Evolutionary conservation across 192 early-diverging fungal species (phyloP), one percentile per base, ranked within the genome.

Genomic region (Backusella psychrophila): DNA sequence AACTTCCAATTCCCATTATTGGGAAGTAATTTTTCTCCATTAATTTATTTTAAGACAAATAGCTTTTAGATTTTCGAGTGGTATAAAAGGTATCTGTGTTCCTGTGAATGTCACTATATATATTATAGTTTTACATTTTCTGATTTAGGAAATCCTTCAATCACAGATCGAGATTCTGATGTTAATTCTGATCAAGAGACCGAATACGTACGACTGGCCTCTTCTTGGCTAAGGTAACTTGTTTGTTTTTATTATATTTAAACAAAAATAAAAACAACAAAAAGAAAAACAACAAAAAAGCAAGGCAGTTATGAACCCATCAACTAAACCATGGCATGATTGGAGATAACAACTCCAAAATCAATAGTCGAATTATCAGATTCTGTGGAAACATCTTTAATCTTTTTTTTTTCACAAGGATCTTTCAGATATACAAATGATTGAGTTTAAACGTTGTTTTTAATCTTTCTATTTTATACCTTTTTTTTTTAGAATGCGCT

Each of bases 381-480:
- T 63, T 63, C 56, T 63, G 56, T 63, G 56, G 56, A 63, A 63
- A 14, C 56, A 63, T 63, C 56, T 26, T 2, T 21, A 3, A 11
- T 29, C 2, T 49, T 49, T 49, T 11, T 19, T 56, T 59, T 63
- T 63, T 63, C 56, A 63, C 56, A 63, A 29, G 56, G 3, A 53
- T 53, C n/a, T 59, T 12, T 59, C 53, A 26, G 23, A 49, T 49
- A 49, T 49, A 49, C 0, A 63, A 63, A 63, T 29, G 23, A 29
- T 63, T 63, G 56, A 63, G 56, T 63, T 63, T 63, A 63, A 63
- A 63, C 56, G 56, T 63, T 59, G 29, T 26, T 63, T 63, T 63
- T 63, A 29, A 63, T 63, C 46, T 49, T 49, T 49, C 19, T 19
- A 17, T 63, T 63, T 63, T 63, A 63, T 63, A 63, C 56, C 8